Conservation (phyloP, 805 yeast species). For the Zygosaccharomyces bisporus region DNA sequence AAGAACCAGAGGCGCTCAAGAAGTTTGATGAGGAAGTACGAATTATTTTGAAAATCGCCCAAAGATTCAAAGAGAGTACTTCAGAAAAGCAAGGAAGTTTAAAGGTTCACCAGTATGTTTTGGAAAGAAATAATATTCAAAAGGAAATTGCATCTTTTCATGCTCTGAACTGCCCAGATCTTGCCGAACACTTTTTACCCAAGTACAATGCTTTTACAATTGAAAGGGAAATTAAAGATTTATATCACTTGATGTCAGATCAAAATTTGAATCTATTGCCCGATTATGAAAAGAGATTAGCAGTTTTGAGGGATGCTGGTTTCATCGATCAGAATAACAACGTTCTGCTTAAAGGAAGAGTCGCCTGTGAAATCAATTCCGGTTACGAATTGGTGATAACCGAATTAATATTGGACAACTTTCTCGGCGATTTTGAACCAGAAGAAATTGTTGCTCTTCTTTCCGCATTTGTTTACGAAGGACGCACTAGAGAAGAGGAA, state of each 20-base stretch:
- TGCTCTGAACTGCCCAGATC: slow-evolving; percentile 40
- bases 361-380: slow-evolving; percentile 85
- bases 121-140: slow-evolving; percentile 30
- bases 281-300: slow-evolving; percentile 85
- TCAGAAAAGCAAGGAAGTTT: slow-evolving; percentile 31
- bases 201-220: slow-evolving; percentile 46
- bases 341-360: slow-evolving; percentile 77
- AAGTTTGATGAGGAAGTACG: slow-evolving; percentile 25
- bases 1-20: slow-evolving; percentile 26
- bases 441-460: slow-evolving; percentile 95
- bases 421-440: slow-evolving; percentile 87
- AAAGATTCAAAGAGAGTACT: slow-evolving; percentile 26
- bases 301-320: slow-evolving; percentile 70
- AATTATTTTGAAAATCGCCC: slow-evolving; percentile 23
- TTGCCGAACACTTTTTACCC: slow-evolving; percentile 44
- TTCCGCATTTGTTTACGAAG: slow-evolving; percentile 92
- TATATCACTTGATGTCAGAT: slow-evolving; percentile 68
- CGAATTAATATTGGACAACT: slow-evolving; percentile 85
- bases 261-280: slow-evolving; percentile 88
- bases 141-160: slow-evolving; percentile 19
- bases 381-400: slow-evolving; percentile 91
- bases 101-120: slow-evolving; percentile 30
- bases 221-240: slow-evolving; percentile 47
- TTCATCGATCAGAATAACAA: slow-evolving; percentile 75
- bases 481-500: slow-evolving; percentile 58